A percentile compares a stretch with the other conserved stretches of the same genome.
phyloP scores from a whole-genome alignment of 106 monocot genomes.

The Triglochin maritima region DNA sequence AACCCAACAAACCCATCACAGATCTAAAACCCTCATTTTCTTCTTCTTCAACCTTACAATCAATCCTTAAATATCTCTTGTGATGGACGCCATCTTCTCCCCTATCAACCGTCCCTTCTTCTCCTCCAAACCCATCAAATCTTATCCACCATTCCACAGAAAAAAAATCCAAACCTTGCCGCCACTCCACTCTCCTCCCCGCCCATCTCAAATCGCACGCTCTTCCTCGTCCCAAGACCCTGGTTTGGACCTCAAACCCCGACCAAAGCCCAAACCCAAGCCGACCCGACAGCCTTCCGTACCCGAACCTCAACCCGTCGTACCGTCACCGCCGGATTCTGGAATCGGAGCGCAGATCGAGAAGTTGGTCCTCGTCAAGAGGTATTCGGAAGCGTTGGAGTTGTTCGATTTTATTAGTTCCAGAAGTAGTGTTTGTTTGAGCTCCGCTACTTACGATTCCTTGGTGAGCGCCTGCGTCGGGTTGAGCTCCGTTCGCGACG shows the following conservation, averaged over 20 bases:
- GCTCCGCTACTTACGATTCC: conserved; percentile 44
- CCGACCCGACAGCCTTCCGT: background rate
- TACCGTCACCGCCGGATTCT: background rate
- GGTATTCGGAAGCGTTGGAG: conserved; percentile 62
- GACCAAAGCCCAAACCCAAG: background rate
- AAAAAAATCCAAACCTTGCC: background rate
- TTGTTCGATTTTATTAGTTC: conserved; percentile 55
- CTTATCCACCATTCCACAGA: background rate
- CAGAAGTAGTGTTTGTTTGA: conserved; percentile 2
- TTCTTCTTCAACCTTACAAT: background rate
- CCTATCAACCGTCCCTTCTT: background rate
- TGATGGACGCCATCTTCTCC: background rate
- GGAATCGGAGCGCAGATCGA: conserved; percentile 37
- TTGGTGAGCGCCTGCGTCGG: conserved; percentile 52
- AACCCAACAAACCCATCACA: background rate
- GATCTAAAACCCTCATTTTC: background rate
- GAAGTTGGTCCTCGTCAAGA: conserved; percentile 44
- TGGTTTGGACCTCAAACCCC: conserved; percentile 5
- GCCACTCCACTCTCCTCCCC: background rate
- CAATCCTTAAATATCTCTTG: too few relatives aligned
- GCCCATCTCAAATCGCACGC: background rate
- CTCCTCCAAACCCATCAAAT: background rate
- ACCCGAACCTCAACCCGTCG: background rate
- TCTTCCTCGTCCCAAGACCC: background rate
- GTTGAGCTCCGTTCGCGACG: conserved; percentile 29